Evolutionary conservation across 768 basidiomycete genomes (phyloP).

Genomic region (Tephrocybe sp.): DNA sequence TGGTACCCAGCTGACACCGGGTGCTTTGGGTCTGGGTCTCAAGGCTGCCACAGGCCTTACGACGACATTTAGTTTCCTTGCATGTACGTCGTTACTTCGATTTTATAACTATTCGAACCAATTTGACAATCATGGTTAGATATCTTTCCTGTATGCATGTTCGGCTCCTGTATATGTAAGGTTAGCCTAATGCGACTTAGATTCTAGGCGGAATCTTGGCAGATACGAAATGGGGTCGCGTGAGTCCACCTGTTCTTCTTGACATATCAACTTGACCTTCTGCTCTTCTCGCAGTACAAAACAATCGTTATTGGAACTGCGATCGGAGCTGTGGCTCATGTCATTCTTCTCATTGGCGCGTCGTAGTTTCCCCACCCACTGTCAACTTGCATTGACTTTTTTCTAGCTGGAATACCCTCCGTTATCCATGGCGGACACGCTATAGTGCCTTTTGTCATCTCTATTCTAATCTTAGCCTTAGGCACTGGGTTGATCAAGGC

Average conservation of each 20-base stretch:
- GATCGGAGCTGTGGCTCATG: constrained; percentile 22
- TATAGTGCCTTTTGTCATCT: constrained; percentile 12
- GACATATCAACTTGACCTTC: neutral
- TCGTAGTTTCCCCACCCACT: neutral
- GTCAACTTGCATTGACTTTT: neutral
- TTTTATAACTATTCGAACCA: neutral
- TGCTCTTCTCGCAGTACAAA: constrained; percentile 23
- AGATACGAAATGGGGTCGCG: constrained; percentile 37
- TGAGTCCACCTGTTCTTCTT: neutral
- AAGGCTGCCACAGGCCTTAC: constrained; percentile 24
- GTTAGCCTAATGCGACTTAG: constrained; percentile 6
- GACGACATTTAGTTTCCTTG: constrained; percentile 26
- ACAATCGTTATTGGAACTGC: constrained; percentile 33
- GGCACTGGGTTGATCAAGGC: constrained; percentile 17
- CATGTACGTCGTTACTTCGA: constrained; percentile 15
- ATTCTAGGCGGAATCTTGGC: constrained; percentile 36
- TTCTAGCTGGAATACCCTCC: constrained; percentile 10
- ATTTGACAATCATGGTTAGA: constrained; percentile 4
- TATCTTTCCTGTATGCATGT: constrained; percentile 9
- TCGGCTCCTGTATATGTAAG: neutral
- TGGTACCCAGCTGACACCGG: constrained; percentile 22
- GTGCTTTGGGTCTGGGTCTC: constrained; percentile 27
- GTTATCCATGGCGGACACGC: constrained; percentile 17
- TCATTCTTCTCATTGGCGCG: constrained; percentile 15
- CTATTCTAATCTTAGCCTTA: constrained; percentile 9